Base-by-base conservation (phyloP, 2,329 filamentous ascomycete genomes). In the Hymenoscyphus scutula region DNA sequence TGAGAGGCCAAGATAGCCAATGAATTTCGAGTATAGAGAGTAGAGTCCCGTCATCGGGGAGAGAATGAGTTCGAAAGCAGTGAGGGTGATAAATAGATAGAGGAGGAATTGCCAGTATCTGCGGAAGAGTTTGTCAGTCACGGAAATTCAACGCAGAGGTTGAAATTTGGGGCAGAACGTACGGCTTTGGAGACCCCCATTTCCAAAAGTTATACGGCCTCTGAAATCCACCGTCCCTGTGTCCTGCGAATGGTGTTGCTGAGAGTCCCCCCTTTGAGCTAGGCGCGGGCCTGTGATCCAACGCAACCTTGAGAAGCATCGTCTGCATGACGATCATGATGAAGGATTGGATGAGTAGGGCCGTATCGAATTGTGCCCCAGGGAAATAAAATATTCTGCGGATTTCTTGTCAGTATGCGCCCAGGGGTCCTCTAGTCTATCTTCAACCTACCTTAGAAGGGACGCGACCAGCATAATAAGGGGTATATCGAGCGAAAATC, bases 151-250 rank as follows among this genome's bases (percentile, higher is more conserved):
- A 4, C 8, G 30, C n/a, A n/a, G 8, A 48, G 10, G 41, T 23
- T 48, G 41, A 19, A 3, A 3, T 27, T 60, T 30, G 17, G 13
- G n/a, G 15, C 56, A 37, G 2, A 10, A 68, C 73, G 60, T 74
- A 88, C 78, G 89, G 89, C 70, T 86, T 87, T 5, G 86, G 81
- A 23, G 84, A 85, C 62, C 86, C 82, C 91, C 91, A 94, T 75
- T 91, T 89, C 91, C 91, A 94, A 74, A 94, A 94, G 71, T 87
- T 84, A 73, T 87, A 93, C 0, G 90, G 90, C 27, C 90, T 76
- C 45, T 80, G 69, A n/a, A 67, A 67, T 5, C 66, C 69, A 32
- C 69, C 70, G 29, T 74, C 71, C 58, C 67, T 71, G 5, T 63
- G 64, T 0, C 62, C 83, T 1, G 83, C 79, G 74, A 93, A 92